A percentile compares a stretch with the other conserved stretches of the same genome.
phyloP scores from a whole-genome alignment of 2,329 filamentous ascomycete genomes.

The Intubia oerlemansii region DNA sequence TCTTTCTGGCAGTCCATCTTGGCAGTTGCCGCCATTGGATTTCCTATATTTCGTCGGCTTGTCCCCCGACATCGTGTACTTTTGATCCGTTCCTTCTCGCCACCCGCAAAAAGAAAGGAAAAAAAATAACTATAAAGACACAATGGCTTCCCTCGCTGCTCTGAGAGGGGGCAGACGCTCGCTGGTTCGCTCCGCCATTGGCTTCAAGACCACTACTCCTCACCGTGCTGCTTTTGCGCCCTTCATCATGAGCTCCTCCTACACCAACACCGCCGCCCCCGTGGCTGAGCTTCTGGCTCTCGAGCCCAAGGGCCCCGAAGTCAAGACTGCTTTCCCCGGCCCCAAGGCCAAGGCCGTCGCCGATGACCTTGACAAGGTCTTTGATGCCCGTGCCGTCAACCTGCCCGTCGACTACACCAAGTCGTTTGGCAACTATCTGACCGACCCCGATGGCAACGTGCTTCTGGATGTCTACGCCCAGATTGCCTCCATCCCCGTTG shows the following conservation, averaged over 20 bases:
- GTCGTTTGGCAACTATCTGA: slow-evolving; percentile 63
- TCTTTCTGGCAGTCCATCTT: no score
- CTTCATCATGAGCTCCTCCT: slow-evolving; percentile 6
- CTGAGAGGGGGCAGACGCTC: no score
- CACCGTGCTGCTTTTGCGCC: no score
- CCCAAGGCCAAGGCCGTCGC: slow-evolving; percentile 50
- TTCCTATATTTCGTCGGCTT: no score
- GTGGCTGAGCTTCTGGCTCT: slow-evolving; percentile 9
- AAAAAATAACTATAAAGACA: no score
- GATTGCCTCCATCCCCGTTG: slow-evolving; percentile 80
- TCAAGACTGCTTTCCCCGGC: slow-evolving; percentile 49
- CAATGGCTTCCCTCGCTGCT: no score
- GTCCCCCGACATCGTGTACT: no score
- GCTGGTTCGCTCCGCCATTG: no score
- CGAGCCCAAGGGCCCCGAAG: slow-evolving; percentile 28
- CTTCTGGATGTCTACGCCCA: slow-evolving; percentile 70
- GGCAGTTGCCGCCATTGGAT: no score
- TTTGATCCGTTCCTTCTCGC: no score
- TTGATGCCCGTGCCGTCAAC: slow-evolving; percentile 72
- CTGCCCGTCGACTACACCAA: slow-evolving; percentile 58
- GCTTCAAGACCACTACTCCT: no score
- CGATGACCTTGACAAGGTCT: slow-evolving; percentile 53
- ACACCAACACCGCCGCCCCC: slow-evolving; percentile 8
- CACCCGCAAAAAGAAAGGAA: no score
- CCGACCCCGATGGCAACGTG: slow-evolving; percentile 48